phyloP scores from a whole-genome alignment of 257 asterid genomes.

The Nicotiana obtusifolia region DNA sequence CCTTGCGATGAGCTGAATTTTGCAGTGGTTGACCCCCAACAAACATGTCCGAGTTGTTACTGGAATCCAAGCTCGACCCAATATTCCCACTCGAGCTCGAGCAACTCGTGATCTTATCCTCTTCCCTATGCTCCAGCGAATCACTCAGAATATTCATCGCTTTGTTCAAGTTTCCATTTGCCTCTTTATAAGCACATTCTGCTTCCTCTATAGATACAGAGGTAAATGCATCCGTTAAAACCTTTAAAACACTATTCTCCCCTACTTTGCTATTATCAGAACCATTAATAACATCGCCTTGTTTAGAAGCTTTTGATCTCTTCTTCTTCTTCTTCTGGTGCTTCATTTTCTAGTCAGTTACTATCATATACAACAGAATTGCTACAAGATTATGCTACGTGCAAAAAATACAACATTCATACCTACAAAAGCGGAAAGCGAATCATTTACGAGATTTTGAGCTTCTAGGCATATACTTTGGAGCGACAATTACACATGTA shows the following conservation, averaged over 20 bases:
- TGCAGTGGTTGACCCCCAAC: slow-evolving; percentile 27
- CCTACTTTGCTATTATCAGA: slow-evolving; percentile 14
- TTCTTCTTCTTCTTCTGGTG: slow-evolving; percentile 53
- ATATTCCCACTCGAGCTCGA: slow-evolving; percentile 58
- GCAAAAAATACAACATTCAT: not conserved
- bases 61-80: slow-evolving; percentile 60
- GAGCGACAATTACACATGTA: not conserved
- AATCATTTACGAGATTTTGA: not conserved
- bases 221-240: slow-evolving; percentile 40
- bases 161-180: slow-evolving; percentile 36
- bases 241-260: slow-evolving; percentile 19
- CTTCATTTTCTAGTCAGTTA: slow-evolving; percentile 28
- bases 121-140: slow-evolving; percentile 23
- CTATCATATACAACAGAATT: not conserved
- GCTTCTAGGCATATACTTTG: not conserved
- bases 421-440: not conserved
- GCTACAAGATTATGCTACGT: not conserved
- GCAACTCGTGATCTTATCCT: slow-evolving; percentile 68
- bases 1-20: slow-evolving; percentile 38
- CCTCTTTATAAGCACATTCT: slow-evolving; percentile 38
- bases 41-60: slow-evolving; percentile 32
- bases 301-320: slow-evolving; percentile 38
- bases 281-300: slow-evolving; percentile 16
- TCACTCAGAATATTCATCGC: slow-evolving; percentile 43
- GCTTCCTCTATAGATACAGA: slow-evolving; percentile 52